Percentiles rank a stretch among this genome's conserved stretches.
Conservation (phyloP, 75 land plant species). For the Cunninghamia lanceolata region DNA sequence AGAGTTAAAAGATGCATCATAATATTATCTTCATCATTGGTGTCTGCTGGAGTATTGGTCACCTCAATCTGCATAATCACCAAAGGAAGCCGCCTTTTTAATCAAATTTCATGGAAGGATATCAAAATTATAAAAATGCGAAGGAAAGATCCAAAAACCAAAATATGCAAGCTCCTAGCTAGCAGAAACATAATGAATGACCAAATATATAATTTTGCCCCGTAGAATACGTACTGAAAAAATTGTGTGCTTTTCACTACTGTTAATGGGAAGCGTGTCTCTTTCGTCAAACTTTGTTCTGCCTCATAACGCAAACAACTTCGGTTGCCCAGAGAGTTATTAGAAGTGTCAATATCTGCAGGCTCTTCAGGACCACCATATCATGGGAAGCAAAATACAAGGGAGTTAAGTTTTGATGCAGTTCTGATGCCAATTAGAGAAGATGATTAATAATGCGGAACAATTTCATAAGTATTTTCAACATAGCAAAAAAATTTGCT, state of each 20-base stretch:
- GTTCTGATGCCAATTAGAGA: not conserved
- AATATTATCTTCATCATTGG: slow-evolving; percentile 28
- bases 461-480: not conserved
- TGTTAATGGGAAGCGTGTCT: slow-evolving; percentile 79
- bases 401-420: no score
- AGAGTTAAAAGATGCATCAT: slow-evolving; percentile 54
- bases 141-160: not conserved
- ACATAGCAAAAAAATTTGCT: not conserved
- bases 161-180: not conserved
- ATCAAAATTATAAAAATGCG: not conserved
- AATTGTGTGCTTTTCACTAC: slow-evolving; percentile 63
- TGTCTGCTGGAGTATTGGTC: slow-evolving; percentile 33
- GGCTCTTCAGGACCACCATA: not conserved
- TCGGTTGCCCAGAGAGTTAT: no score
- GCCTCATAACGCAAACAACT: slow-evolving; percentile 67
- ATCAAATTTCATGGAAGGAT: not conserved
- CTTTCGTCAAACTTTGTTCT: slow-evolving; percentile 79
- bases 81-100: not conserved
- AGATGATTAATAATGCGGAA: not conserved
- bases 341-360: not conserved
- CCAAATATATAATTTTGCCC: not conserved
- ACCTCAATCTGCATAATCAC: slow-evolving; percentile 32
- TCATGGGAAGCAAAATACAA: not conserved
- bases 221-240: slow-evolving; percentile 24
- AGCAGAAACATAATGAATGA: not conserved